These are phyloP conservation scores for Stereocaulon alpinum DNA, from an alignment of 495 filamentous ascomycete genomes.

Conservation along the genomic window DNA sequence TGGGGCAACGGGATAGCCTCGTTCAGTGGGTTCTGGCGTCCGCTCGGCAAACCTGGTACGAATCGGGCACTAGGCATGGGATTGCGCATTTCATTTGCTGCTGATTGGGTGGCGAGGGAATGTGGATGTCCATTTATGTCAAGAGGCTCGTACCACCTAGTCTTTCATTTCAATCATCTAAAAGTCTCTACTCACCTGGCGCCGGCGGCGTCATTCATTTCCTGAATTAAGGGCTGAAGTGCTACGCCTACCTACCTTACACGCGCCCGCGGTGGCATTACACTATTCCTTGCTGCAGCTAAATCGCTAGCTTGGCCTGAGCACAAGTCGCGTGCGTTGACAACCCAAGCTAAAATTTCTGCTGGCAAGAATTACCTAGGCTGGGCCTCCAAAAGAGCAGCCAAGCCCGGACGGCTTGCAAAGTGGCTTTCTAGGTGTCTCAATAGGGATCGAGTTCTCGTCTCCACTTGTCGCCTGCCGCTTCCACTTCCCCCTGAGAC, in stretches of 20 bases:
- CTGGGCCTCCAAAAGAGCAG: not conserved
- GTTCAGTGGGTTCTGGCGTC: slow-evolving; percentile 14
- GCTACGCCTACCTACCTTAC: not conserved
- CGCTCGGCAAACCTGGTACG: slow-evolving; percentile 17
- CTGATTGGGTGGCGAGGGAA: slow-evolving; percentile 8
- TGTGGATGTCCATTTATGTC: not conserved
- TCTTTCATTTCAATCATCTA: not conserved
- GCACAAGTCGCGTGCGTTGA: slow-evolving; percentile 15
- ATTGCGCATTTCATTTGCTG: not conserved
- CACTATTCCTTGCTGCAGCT: slow-evolving; percentile 10
- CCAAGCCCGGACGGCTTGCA: slow-evolving; percentile 12
- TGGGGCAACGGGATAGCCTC: slow-evolving; percentile 6
- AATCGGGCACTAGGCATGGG: slow-evolving; percentile 9
- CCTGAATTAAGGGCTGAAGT: slow-evolving; percentile 4
- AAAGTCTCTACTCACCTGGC: not conserved
- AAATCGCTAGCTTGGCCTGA: slow-evolving; percentile 11
- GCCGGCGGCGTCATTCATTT: slow-evolving; percentile 6
- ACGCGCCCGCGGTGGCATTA: slow-evolving; percentile 12
- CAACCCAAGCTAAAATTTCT: slow-evolving; percentile 6
- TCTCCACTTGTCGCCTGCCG: slow-evolving; percentile 2
- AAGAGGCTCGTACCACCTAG: slow-evolving; percentile 4
- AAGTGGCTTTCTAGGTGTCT: slow-evolving; percentile 11
- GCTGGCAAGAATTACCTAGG: slow-evolving; percentile 8
- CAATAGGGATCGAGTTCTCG: slow-evolving; percentile 9
- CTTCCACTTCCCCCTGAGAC: not conserved